Evolutionary conservation across 2,329 filamentous ascomycete species (phyloP).

Genomic region (Davidsoniella australis): DNA sequence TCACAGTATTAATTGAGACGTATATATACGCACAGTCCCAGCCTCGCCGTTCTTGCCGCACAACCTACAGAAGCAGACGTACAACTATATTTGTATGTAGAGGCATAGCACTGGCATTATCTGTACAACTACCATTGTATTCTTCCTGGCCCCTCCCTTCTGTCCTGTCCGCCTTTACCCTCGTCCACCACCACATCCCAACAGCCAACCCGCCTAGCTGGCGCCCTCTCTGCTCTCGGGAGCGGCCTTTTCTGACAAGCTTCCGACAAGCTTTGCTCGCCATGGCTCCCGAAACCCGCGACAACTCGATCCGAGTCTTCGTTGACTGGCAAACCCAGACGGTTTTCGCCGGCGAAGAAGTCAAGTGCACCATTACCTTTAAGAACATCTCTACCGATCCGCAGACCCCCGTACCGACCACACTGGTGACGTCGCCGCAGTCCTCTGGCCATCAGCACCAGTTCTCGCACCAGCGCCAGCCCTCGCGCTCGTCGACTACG

Average conservation of each 20-base stretch:
- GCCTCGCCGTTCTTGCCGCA: too few species aligned
- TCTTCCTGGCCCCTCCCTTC: neutral
- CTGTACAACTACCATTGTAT: neutral
- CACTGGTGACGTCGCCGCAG: neutral
- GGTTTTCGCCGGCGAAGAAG: slow-evolving; percentile 89
- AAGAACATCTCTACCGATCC: slow-evolving; percentile 53
- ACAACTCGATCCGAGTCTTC: slow-evolving; percentile 65
- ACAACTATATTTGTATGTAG: too few species aligned
- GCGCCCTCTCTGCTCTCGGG: neutral
- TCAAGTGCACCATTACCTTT: slow-evolving; percentile 93
- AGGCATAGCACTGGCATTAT: neutral
- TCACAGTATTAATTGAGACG: too few species aligned
- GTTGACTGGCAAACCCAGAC: slow-evolving; percentile 88
- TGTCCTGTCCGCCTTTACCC: neutral
- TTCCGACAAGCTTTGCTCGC: slow-evolving; percentile 14
- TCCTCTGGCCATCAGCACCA: neutral
- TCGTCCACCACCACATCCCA: neutral
- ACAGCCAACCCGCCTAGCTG: neutral
- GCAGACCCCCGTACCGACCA: slow-evolving; percentile 1
- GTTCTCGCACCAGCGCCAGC: slow-evolving; percentile 20
- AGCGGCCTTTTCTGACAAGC: neutral
- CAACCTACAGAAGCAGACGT: too few species aligned
- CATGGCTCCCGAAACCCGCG: slow-evolving; percentile 36
- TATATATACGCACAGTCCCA: too few species aligned
- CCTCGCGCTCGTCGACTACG: slow-evolving; percentile 22